Evolutionary conservation across 2,329 filamentous ascomycete genomes (phyloP).

Genomic region (Lachnellula suecica): DNA sequence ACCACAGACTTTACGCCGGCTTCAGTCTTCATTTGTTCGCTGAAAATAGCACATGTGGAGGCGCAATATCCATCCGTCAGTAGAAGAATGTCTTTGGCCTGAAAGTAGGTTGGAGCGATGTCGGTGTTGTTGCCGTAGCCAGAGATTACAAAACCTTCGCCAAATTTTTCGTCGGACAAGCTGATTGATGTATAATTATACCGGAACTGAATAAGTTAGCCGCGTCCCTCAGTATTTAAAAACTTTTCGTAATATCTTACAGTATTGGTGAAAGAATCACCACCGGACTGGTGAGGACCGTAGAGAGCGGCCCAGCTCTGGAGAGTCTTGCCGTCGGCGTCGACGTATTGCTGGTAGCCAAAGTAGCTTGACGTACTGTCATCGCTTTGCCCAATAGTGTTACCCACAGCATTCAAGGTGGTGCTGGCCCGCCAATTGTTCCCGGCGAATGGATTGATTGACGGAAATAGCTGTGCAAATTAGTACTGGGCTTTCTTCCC

Average conservation of each 20-base stretch:
- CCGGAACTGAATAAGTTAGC: neutral
- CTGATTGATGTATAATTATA: too few relatives aligned
- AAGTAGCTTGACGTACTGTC: neutral
- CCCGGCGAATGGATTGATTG: neutral
- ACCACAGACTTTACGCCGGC: slow-evolving; percentile 50
- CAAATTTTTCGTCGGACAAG: too few relatives aligned
- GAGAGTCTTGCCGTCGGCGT: neutral
- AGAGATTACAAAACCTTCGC: neutral
- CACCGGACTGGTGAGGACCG: neutral
- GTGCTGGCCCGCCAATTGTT: neutral
- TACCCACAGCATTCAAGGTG: neutral
- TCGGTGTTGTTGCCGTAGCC: neutral
- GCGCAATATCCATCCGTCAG: slow-evolving; percentile 57
- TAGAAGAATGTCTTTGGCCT: neutral
- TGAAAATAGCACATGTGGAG: slow-evolving; percentile 55
- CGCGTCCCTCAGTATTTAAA: neutral
- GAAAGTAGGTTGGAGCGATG: neutral
- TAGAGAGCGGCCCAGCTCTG: neutral
- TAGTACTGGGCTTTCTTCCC: neutral
- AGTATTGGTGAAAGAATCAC: neutral
- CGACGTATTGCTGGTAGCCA: neutral
- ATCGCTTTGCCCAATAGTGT: neutral
- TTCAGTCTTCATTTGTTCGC: slow-evolving; percentile 47
- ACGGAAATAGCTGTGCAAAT: neutral
- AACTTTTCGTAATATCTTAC: neutral